Evolutionary conservation across 352 stramenopile species (phyloP), one percentile per base, ranked within the genome.

Genomic region (Phytopythium litorale): DNA sequence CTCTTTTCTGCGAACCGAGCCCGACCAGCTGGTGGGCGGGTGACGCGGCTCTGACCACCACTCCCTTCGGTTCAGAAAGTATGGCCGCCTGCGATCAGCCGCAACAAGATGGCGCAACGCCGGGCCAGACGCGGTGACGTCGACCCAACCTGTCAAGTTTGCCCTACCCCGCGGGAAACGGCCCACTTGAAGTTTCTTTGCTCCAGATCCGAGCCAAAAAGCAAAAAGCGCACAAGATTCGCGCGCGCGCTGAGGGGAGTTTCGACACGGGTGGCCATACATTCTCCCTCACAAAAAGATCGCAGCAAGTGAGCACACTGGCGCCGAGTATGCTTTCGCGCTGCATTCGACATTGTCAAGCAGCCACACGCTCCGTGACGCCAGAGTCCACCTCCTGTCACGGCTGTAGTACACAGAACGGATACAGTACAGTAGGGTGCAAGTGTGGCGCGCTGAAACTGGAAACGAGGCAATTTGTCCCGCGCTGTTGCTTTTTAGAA

Each of bases 31-130:
- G 40, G 15, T 45, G 32, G 49, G 32, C 49, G 49, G 7, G 49
- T 21, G 23, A 55, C 49, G 49, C 23, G 21, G 23, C 49, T 55
- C 49, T 55, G 13, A 37, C 23, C 49, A 55, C 23, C 13, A 33
- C 25, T 42, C 28, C 50, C 30, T 57, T 57, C 51, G 51, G 51
- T 57, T 57, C 51, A 56, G 50, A 56, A 56, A 40, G 28, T 37
- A 37, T 38, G 25, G n/a, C 28, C 5, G 4, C 42, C 19, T 11
- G 42, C 15, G 42, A 13, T 21, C 42, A 49, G 13, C 40, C n/a
- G 40, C 15, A 45, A 45, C 21, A 19, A 21, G 16, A 45, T 9
- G 15, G 16, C 19, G n/a, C 52, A 45, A n/a, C 13, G 52, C 12
- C 52, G 16, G 52, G 33, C 30, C 52, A 45, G 16, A 3, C 9